A percentile compares a stretch with the other conserved stretches of the same genome.
phyloP scores from a whole-genome alignment of 139 green algal genomes.

The Chlamydomonas sp. region DNA sequence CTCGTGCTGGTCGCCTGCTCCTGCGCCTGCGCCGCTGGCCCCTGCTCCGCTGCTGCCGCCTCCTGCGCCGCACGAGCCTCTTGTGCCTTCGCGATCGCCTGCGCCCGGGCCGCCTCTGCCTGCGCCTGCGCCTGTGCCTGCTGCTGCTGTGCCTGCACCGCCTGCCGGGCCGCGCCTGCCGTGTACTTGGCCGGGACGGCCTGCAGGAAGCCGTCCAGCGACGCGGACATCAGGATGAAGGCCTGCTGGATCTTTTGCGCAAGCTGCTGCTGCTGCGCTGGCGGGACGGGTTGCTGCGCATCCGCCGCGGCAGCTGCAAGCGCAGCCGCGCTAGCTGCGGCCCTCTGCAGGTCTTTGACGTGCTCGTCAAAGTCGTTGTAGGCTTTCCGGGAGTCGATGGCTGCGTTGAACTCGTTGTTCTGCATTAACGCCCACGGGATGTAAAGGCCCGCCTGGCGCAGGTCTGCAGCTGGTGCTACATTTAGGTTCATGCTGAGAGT shows the following conservation, averaged over 20 bases:
- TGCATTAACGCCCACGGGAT: constrained; percentile 48
- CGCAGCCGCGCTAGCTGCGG: background rate
- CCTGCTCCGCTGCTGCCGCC: too few species aligned
- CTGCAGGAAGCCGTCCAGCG: constrained; percentile 17
- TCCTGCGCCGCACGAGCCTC: too few species aligned
- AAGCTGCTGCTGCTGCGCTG: constrained; percentile 18
- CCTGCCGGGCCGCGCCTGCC: background rate
- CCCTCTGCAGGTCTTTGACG: constrained; percentile 20
- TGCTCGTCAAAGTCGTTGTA: constrained; percentile 30
- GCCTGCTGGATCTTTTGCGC: constrained; percentile 23
- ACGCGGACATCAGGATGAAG: constrained; percentile 39
- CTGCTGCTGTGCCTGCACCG: background rate
- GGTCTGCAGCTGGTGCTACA: constrained; percentile 26
- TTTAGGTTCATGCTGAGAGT: constrained; percentile 13
- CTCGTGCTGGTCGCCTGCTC: too few species aligned
- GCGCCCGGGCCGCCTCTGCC: background rate
- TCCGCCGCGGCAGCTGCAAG: background rate
- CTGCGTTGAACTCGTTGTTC: constrained; percentile 23
- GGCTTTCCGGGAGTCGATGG: constrained; percentile 15
- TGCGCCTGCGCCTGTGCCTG: background rate
- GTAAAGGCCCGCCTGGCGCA: constrained; percentile 40
- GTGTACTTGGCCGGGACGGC: constrained; percentile 11
- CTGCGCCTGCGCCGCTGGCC: too few species aligned
- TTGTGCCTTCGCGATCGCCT: too few species aligned
- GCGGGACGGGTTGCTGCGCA: background rate